These are phyloP conservation scores for Neonothopanus nambi DNA, from an alignment of 1,284 basidiomycete genomes.

Conservation along the genomic window DNA sequence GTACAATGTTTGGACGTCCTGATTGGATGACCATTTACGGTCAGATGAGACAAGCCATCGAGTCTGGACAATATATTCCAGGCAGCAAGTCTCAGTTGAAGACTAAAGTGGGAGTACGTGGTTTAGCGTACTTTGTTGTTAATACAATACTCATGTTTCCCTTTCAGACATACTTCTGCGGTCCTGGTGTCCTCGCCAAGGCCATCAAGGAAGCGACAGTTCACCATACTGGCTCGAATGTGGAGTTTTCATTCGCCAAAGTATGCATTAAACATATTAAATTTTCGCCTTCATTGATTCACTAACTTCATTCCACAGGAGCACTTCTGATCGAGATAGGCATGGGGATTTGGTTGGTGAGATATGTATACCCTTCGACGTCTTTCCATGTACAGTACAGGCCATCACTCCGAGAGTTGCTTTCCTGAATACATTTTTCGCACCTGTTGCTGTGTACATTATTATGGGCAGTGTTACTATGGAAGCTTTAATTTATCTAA, in stretches of 20 bases:
- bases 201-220: slow-evolving; percentile 70
- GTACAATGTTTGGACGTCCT: slow-evolving; percentile 87
- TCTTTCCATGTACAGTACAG: no score
- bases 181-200: slow-evolving; percentile 71
- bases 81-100: slow-evolving; percentile 75
- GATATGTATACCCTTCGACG: no score
- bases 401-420: no score
- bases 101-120: slow-evolving; percentile 77
- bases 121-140: background rate
- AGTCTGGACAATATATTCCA: slow-evolving; percentile 76
- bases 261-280: slow-evolving; percentile 27
- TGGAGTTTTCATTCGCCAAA: slow-evolving; percentile 84
- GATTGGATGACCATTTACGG: slow-evolving; percentile 82
- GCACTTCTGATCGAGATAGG: slow-evolving; percentile 49
- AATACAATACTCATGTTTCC: slow-evolving; percentile 12
- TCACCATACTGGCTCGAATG: slow-evolving; percentile 50
- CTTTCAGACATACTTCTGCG: slow-evolving; percentile 82
- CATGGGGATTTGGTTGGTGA: no score
- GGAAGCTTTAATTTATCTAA: no score
- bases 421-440: no score
- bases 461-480: background rate
- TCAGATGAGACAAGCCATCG: slow-evolving; percentile 72
- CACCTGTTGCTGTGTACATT: background rate
- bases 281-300: background rate
- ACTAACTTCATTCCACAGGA: slow-evolving; percentile 40